Evolutionary conservation across 2,329 filamentous ascomycete genomes (phyloP).

Genomic region (Colletotrichum scovillei): DNA sequence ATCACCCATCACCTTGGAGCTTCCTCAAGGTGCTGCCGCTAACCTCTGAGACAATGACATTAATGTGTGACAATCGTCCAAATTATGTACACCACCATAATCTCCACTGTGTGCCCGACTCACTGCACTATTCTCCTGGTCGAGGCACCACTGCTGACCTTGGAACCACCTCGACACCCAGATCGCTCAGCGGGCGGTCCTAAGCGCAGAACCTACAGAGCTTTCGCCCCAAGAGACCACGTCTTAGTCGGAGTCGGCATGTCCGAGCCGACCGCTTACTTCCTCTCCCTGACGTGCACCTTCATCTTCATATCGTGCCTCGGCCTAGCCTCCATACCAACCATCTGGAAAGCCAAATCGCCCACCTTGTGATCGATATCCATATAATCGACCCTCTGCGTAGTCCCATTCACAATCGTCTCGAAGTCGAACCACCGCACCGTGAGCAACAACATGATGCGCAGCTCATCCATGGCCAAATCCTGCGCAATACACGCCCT

Average conservation of each 20-base stretch:
- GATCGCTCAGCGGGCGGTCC: no score
- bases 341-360: constrained; percentile 37
- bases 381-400: constrained; percentile 37
- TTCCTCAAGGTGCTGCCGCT: neutral
- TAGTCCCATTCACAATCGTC: constrained; percentile 36
- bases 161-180: no score
- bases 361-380: constrained; percentile 41
- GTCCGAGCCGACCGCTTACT: neutral
- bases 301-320: constrained; percentile 33
- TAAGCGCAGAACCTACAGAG: no score
- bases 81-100: no score
- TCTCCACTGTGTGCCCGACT: neutral
- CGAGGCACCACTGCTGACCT: no score
- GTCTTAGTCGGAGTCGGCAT: no score
- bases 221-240: no score
- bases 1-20: neutral
- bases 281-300: constrained; percentile 12
- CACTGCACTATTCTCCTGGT: no score
- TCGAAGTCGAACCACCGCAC: constrained; percentile 41
- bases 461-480: constrained; percentile 46
- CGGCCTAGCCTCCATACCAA: constrained; percentile 35
- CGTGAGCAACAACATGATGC: constrained; percentile 39
- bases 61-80: neutral
- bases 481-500: constrained; percentile 49
- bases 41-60: neutral